A percentile compares a stretch with the other conserved stretches of the same genome.
Conservation (phyloP, 768 basidiomycete species). For the Mycena alexandri region DNA sequence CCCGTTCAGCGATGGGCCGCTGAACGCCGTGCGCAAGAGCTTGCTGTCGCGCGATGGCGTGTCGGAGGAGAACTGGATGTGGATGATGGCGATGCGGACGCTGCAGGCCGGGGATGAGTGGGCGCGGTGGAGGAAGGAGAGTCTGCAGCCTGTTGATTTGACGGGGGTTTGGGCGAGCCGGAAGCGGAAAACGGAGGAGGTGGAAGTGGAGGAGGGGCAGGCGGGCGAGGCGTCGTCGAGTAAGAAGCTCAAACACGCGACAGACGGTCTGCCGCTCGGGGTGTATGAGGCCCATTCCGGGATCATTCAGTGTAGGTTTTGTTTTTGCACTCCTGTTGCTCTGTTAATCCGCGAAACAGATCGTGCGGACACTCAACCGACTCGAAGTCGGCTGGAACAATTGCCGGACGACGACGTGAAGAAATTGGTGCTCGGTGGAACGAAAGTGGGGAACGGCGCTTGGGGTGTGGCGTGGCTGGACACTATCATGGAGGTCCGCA, state of each 20-base stretch:
- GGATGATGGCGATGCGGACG: slow-evolving; percentile 76
- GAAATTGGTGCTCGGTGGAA: slow-evolving; percentile 70
- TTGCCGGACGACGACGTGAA: slow-evolving; percentile 60
- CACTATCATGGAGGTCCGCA: slow-evolving; percentile 57
- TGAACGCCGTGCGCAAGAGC: slow-evolving; percentile 87
- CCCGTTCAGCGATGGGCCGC: slow-evolving; percentile 89
- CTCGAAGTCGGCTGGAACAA: slow-evolving; percentile 69
- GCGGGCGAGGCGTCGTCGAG: slow-evolving; percentile 39
- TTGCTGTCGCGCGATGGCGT: slow-evolving; percentile 84
- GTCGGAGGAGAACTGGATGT: slow-evolving; percentile 94
- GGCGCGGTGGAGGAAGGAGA: slow-evolving; percentile 68
- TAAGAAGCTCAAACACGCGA: slow-evolving; percentile 44
- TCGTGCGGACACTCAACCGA: slow-evolving; percentile 84
- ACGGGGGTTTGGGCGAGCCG: slow-evolving; percentile 49
- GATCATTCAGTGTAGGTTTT: slow-evolving; percentile 75
- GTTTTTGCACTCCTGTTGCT: slow-evolving; percentile 12
- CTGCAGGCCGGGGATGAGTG: slow-evolving; percentile 74
- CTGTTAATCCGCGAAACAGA: slow-evolving; percentile 56
- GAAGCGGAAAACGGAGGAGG: slow-evolving; percentile 49
- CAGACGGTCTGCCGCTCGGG: slow-evolving; percentile 64
- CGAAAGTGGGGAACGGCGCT: slow-evolving; percentile 81
- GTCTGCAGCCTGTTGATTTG: slow-evolving; percentile 63
- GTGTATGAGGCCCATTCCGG: slow-evolving; percentile 89
- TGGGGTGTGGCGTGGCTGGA: slow-evolving; percentile 89
- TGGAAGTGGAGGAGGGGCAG: slow-evolving; percentile 45